Evolutionary conservation across 208 protist genomes (phyloP), one percentile per base, ranked within the genome.

Genomic region (Sergeia podlipaevii): DNA sequence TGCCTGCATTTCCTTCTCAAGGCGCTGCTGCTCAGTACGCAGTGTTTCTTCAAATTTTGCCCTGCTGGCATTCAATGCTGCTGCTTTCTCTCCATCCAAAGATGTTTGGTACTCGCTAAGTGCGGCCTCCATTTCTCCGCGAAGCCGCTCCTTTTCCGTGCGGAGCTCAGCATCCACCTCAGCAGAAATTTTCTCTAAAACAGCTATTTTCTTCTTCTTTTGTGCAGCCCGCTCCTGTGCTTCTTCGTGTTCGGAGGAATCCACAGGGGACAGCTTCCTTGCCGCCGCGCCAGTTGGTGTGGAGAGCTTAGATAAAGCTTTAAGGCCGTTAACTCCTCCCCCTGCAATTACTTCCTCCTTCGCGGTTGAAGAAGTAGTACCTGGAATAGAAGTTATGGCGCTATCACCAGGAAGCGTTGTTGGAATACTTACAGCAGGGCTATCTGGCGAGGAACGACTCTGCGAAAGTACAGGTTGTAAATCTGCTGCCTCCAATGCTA

Each of bases 81-180:
- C 50, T 28, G 45, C 28, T 18, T 11, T 37, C 46, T 50, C 61
- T 17, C 45, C 24, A 29, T 56, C 57, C 36, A 26, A 58, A 10
- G 26, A 48, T 11, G 18, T 17, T 20, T 27, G 42, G 2, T 60
- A 37, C 34, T 53, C 44, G 23, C 42, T 27, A 15, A 65, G 36
- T 42, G 57, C 41, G 6, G 15, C 26, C 36, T 45, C 13, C 24
- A 34, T 49, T 7, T 29, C 5, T 7, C 15, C 7, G 4, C 23
- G 8, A 6, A 54, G 23, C 27, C 8, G 1, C 46, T 62, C 38
- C 44, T 69, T 60, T 26, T 61, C 32, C 23, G 48, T 21, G 18
- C 65, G 48, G 29, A 43, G 32, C 32, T 70, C 51, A 7, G 28
- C 43, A 21, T 65, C 59, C 21, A 63, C 52, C 20, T 73, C 20